Conservation (phyloP, 306 rosid species). For the Corylus avellana region DNA sequence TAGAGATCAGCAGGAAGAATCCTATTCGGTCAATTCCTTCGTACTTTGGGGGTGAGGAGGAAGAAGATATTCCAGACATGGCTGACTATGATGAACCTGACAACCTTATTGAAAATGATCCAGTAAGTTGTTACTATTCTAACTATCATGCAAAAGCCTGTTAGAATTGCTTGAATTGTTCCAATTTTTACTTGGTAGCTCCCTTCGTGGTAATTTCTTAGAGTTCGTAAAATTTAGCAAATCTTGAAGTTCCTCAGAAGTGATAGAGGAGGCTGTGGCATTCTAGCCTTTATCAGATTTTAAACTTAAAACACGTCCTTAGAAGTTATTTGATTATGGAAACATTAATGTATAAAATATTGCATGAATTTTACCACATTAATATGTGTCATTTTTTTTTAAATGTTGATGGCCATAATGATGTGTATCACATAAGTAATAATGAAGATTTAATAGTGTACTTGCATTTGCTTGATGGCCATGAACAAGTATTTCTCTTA, state of each 20-base stretch:
- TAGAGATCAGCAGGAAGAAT: constrained; percentile 65
- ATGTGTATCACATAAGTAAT: neutral
- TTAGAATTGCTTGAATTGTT: neutral
- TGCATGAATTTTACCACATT: no score
- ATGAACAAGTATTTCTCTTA: neutral
- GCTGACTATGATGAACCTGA: constrained; percentile 73
- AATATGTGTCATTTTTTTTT: neutral
- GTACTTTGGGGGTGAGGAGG: constrained; percentile 69
- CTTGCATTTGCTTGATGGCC: neutral
- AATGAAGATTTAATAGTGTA: neutral
- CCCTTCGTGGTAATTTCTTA: neutral
- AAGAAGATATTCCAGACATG: constrained; percentile 93
- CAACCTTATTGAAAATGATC: constrained; percentile 69
- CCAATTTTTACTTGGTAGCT: neutral
- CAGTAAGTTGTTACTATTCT: constrained; percentile 52
- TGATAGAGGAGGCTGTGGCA: neutral
- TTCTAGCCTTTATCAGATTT: neutral
- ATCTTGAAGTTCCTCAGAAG: neutral
- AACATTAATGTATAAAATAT: neutral
- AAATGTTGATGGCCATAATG: neutral
- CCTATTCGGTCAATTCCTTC: constrained; percentile 47
- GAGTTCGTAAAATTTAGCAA: neutral
- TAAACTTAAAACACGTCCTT: neutral
- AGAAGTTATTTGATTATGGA: neutral
- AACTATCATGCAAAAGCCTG: neutral